A percentile compares a stretch with the other conserved stretches of the same genome.
Conservation (phyloP, 352 stramenopile genomes). For the Globisporangium spiculum region DNA sequence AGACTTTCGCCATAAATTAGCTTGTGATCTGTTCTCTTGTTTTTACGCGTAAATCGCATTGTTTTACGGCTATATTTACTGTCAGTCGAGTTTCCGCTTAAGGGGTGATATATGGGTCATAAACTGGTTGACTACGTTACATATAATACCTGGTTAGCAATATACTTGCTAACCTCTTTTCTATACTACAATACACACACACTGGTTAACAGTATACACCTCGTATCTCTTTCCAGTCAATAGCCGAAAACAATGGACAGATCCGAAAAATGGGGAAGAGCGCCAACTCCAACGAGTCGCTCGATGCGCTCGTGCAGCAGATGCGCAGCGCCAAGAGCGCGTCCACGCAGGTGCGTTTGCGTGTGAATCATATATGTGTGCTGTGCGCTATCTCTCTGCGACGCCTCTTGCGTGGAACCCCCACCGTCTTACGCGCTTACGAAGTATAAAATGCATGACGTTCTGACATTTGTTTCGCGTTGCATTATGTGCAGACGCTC, state of each 20-base stretch:
- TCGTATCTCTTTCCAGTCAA: background rate
- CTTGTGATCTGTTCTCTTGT: too few relatives aligned
- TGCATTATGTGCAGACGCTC: constrained; percentile 13
- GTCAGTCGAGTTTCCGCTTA: too few relatives aligned
- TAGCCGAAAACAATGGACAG: background rate
- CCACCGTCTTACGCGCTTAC: too few relatives aligned
- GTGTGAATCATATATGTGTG: background rate
- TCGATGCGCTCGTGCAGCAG: constrained; percentile 12
- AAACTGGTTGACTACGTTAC: too few relatives aligned
- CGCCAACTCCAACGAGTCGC: background rate
- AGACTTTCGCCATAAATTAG: too few relatives aligned
- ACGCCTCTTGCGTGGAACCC: background rate
- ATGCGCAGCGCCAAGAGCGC: background rate
- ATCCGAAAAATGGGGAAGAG: constrained; percentile 7
- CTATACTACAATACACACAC: background rate
- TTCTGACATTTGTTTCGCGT: background rate
- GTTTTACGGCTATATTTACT: too few relatives aligned
- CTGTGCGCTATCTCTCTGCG: background rate
- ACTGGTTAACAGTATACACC: background rate
- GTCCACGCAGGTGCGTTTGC: constrained; percentile 9
- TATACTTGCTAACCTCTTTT: background rate
- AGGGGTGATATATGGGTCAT: too few relatives aligned
- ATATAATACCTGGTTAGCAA: background rate
- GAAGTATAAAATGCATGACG: background rate
- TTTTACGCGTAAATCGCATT: too few relatives aligned